Conservation (phyloP, 345 rosid genomes). For the Draba incana region DNA sequence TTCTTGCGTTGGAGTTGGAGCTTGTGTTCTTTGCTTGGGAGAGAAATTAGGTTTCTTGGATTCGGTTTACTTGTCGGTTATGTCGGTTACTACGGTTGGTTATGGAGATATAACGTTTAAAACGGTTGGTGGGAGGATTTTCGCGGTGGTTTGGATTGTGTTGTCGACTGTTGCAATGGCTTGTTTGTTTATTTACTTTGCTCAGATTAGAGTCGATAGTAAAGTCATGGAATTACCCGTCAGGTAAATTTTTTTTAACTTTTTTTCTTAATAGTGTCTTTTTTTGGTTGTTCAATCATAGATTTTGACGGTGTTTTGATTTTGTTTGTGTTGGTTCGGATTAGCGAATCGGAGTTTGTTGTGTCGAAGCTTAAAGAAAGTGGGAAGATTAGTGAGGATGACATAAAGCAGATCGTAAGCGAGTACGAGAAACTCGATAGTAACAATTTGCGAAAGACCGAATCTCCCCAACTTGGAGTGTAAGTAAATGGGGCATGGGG, state of each 20-base stretch:
- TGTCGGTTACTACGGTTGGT: constrained; percentile 67
- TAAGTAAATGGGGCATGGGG: too few species aligned
- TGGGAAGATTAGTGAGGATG: constrained; percentile 66
- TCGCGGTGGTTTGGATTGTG: constrained; percentile 57
- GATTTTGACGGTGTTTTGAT: background rate
- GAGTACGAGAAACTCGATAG: constrained; percentile 71
- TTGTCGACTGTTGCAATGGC: constrained; percentile 59
- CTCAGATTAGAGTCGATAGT: constrained; percentile 30
- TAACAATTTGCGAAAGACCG: constrained; percentile 63
- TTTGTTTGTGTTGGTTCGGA: background rate
- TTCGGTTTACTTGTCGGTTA: constrained; percentile 58
- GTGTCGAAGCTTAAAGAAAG: constrained; percentile 75
- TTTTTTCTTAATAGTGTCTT: too few species aligned
- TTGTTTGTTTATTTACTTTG: constrained; percentile 52
- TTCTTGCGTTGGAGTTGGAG: constrained; percentile 47
- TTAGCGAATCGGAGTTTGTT: constrained; percentile 73
- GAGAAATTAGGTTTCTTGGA: constrained; percentile 52
- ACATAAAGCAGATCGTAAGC: constrained; percentile 54
- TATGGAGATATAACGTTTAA: constrained; percentile 59
- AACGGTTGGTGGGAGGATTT: constrained; percentile 50
- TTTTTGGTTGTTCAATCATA: constrained; percentile 4
- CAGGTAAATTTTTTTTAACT: constrained; percentile 39
- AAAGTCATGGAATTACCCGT: constrained; percentile 26
- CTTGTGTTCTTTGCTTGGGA: constrained; percentile 39
- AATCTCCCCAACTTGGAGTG: constrained; percentile 49